Conservation (phyloP, 768 basidiomycete genomes). For the Dacryopinax primogenitus region DNA sequence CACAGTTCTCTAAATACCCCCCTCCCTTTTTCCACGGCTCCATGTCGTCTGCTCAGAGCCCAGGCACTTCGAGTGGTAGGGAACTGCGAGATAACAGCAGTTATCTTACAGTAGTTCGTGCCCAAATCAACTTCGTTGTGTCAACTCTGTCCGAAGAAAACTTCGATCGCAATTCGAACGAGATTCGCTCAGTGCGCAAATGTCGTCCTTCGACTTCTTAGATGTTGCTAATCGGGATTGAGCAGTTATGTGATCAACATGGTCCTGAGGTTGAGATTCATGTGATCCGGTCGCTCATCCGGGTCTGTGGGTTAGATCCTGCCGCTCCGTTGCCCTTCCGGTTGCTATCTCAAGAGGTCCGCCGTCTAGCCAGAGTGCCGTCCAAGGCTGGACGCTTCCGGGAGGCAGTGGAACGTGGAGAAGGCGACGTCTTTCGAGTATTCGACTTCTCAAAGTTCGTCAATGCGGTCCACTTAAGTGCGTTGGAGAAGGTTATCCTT, state of each 20-base stretch:
- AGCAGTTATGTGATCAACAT: slow-evolving; percentile 89
- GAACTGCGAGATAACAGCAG: slow-evolving; percentile 11
- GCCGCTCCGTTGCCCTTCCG: slow-evolving; percentile 70
- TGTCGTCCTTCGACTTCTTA: slow-evolving; percentile 15
- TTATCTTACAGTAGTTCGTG: slow-evolving; percentile 80
- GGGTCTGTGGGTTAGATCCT: slow-evolving; percentile 68
- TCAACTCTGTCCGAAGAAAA: slow-evolving; percentile 95
- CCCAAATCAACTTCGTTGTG: slow-evolving; percentile 94
- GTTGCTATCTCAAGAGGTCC: slow-evolving; percentile 74
- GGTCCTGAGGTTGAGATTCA: slow-evolving; percentile 94
- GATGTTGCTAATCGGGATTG: slow-evolving; percentile 15
- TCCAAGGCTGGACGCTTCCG: slow-evolving; percentile 81
- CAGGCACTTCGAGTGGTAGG: not conserved
- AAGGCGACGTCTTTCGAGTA: slow-evolving; percentile 67
- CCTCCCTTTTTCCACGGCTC: too few species aligned
- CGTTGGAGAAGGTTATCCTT: slow-evolving; percentile 67
- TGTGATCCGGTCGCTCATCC: slow-evolving; percentile 90
- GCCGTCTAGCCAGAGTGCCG: slow-evolving; percentile 80
- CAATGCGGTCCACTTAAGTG: slow-evolving; percentile 65
- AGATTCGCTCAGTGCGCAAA: slow-evolving; percentile 79
- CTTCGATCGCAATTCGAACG: slow-evolving; percentile 83
- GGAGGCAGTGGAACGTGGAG: slow-evolving; percentile 77
- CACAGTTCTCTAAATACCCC: too few species aligned
- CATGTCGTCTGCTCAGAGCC: slow-evolving; percentile 6
- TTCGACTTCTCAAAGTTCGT: slow-evolving; percentile 75